Base-by-base conservation (phyloP, 768 basidiomycete genomes). In the Lactifluus pinguis region DNA sequence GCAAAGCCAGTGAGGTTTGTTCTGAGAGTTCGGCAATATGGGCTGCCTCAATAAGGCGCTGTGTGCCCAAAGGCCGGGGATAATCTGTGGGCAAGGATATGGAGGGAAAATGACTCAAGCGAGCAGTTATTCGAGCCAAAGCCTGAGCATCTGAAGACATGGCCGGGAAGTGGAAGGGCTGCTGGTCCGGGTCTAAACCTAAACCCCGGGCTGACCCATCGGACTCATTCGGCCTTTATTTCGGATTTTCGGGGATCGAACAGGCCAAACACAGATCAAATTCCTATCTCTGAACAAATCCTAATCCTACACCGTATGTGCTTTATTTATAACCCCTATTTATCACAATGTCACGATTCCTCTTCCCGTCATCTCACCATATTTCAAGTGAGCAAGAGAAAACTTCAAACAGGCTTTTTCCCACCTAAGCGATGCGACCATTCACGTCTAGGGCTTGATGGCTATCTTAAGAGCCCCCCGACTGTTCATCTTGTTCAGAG, bases 31-130 rank as follows among this genome's bases (percentile, higher is more conserved):
- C 77, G 47, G 86, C 78, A 11, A 80, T 68, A 69, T 94, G 84
- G 6, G 82, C 86, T 11, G 94, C 87, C 68, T 98, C 95, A 69
- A 99, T 86, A 19, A 93, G 77, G 67, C 83, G 88, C 72, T 84
- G 81, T 17, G 82, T 74, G 17, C 81, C 84, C 6, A 85, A 77
- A 32, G 90, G 86, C 57, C 95, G 78, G 3, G 95, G 95, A 71
- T 97, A 99, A 73, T 98, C 97, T 0, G 95, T 95, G 0, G 97
- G 95, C 36, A 99, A 76, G 7, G 92, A 91, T 65, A 98, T 86
- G 4, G 89, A 86, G 1, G 97, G 95, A 2, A 95, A 73, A 69
- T 86, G 87, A 70, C 87, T 85, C 21, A 98, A 77, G 65, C 88
- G 78, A 25, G 78, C 72, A 15, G 86, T 67, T 25, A 87, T 84